These are phyloP conservation scores for Tylopilus plumbeoviolaceoides DNA, from an alignment of 768 basidiomycete species.

Conservation along the genomic window DNA sequence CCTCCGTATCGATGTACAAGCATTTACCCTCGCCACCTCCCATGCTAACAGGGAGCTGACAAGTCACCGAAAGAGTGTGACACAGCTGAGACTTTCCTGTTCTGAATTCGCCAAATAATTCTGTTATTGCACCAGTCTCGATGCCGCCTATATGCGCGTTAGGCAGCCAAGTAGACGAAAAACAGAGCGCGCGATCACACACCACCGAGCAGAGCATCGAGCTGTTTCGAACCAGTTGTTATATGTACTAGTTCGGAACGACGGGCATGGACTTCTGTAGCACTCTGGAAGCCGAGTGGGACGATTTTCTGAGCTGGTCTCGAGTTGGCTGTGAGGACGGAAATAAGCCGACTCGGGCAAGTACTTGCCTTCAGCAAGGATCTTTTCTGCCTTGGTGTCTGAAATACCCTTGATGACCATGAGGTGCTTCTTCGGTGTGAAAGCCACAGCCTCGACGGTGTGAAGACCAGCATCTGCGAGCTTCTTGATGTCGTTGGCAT, in stretches of 20 bases:
- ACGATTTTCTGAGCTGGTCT: constrained; percentile 86
- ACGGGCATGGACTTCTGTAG: constrained; percentile 94
- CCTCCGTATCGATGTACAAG: constrained; percentile 98
- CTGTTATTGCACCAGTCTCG: constrained; percentile 97
- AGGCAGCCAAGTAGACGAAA: constrained; percentile 4
- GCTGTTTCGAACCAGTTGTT: constrained; percentile 92
- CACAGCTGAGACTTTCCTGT: constrained; percentile 98
- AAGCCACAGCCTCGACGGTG: constrained; percentile 94
- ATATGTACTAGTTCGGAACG: constrained; percentile 94
- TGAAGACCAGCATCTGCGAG: constrained; percentile 87
- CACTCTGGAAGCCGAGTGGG: constrained; percentile 96
- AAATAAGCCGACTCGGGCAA: not conserved
- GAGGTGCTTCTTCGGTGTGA: constrained; percentile 91
- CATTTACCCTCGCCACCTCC: constrained; percentile 99
- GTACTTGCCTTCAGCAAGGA: constrained; percentile 77
- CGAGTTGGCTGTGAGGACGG: constrained; percentile 3
- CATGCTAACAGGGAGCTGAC: constrained; percentile 95
- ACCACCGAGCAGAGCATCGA: constrained; percentile 96
- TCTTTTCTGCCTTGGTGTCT: constrained; percentile 96
- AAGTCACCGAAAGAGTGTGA: constrained; percentile 96
- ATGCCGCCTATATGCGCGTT: constrained; percentile 66
- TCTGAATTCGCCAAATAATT: constrained; percentile 96
- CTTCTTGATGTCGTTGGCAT: constrained; percentile 91
- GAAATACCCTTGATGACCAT: constrained; percentile 94
- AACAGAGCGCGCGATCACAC: constrained; percentile 9